Base-by-base conservation (phyloP, 164 flowering plant species). In the Saururus chinensis region DNA sequence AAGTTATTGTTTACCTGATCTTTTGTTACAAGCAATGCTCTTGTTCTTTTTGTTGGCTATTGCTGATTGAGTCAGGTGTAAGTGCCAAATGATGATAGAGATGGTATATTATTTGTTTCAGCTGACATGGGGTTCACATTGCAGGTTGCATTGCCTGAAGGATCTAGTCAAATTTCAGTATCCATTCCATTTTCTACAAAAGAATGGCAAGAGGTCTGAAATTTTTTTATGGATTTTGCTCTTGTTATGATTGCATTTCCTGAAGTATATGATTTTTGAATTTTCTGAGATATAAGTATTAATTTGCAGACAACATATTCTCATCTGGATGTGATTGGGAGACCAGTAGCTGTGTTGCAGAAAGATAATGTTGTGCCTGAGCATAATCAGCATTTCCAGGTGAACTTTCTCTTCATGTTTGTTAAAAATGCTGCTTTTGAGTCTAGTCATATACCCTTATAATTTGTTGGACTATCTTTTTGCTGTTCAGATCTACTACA, bases 111-210 rank as follows among this genome's bases (percentile, higher is more conserved):
- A 53, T 53, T 14, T 53, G 10, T 19, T 53, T 23, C 22, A 20
- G 22, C 56, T 17, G 11, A 45, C 49, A 12, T 45, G 14, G 12
- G 45, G 2, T 45, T 45, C 17, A 45, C 11, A 13, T 45, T 74
- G 59, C 84, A 95, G 97, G 87, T 87, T 74, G 96, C 83, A 76
- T 69, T 95, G 72, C 99, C 99, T 10, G 97, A 95, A 76, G 99
- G 99, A 0, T 88, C 99, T 24, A 75, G 61, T 19, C 89, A 91
- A 59, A 76, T 89, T 40, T 83, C 91, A 64, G 83, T 82, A 60
- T 76, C 89, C 64, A 76, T 74, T 66, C 99, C 99, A 60, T 95
- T 88, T 81, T 64, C 83, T 55, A 82, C 84, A 56, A 79, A 84
- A 52, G 86, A 91, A 61, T 66, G 66, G 66, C 66, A 78, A 71